Evolutionary conservation across 2,329 filamentous ascomycete genomes (phyloP).

Genomic region (Aspergillus pseudonomiae): DNA sequence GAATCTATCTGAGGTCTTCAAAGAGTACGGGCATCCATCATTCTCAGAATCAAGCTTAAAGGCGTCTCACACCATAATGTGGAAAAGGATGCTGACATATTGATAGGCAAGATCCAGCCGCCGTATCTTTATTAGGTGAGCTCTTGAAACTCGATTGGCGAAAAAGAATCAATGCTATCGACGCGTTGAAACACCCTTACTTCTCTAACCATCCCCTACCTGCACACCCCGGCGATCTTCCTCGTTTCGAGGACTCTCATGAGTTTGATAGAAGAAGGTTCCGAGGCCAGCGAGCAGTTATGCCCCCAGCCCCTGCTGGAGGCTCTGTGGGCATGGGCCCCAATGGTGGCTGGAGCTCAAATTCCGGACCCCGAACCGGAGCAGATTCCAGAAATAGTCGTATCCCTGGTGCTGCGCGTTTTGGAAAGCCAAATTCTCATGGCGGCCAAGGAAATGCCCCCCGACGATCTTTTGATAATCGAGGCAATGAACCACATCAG

Average conservation of each 20-base stretch:
- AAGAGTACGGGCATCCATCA: slow-evolving; percentile 58
- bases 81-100: slow-evolving; percentile 14
- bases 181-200: slow-evolving; percentile 89
- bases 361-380: slow-evolving; percentile 34
- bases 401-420: slow-evolving; percentile 38
- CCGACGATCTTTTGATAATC: slow-evolving; percentile 31
- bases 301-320: slow-evolving; percentile 88
- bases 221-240: slow-evolving; percentile 82
- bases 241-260: slow-evolving; percentile 89
- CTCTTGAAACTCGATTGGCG: slow-evolving; percentile 88
- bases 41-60: background rate
- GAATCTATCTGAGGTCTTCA: slow-evolving; percentile 73
- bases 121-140: slow-evolving; percentile 78
- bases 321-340: slow-evolving; percentile 79
- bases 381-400: slow-evolving; percentile 37
- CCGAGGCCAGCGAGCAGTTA: slow-evolving; percentile 78
- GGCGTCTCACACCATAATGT: background rate
- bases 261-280: slow-evolving; percentile 94
- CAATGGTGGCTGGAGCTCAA: slow-evolving; percentile 56
- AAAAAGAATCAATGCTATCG: slow-evolving; percentile 85
- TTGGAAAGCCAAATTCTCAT: slow-evolving; percentile 30
- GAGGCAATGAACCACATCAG: slow-evolving; percentile 22
- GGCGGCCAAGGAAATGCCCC: slow-evolving; percentile 18
- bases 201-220: slow-evolving; percentile 80
- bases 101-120: slow-evolving; percentile 65